These are phyloP conservation scores for Hamigera avellanea DNA, from an alignment of 495 filamentous ascomycete genomes.

Conservation along the genomic window DNA sequence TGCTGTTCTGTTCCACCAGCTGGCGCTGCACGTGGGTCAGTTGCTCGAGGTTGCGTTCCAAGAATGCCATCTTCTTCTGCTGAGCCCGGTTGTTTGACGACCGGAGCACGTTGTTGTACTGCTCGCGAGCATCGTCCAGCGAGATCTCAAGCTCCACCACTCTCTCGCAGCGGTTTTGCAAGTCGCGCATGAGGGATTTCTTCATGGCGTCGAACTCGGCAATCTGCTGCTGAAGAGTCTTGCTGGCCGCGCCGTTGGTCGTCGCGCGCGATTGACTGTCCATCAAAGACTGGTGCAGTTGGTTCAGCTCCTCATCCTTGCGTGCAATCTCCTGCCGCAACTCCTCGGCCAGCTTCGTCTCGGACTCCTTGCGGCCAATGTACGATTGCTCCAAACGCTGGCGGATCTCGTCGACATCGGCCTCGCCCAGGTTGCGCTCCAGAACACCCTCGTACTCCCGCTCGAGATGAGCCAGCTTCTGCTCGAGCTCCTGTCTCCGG, in stretches of 20 bases:
- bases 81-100: slow-evolving; percentile 94
- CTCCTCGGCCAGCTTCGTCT: slow-evolving; percentile 57
- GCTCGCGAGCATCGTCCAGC: slow-evolving; percentile 90
- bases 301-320: slow-evolving; percentile 66
- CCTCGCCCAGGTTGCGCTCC: slow-evolving; percentile 63
- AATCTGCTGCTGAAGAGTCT: slow-evolving; percentile 94
- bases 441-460: slow-evolving; percentile 73
- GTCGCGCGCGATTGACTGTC: slow-evolving; percentile 55
- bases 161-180: slow-evolving; percentile 95
- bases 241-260: slow-evolving; percentile 62
- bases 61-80: slow-evolving; percentile 99
- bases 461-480: slow-evolving; percentile 57
- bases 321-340: slow-evolving; percentile 58
- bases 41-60: slow-evolving; percentile 96
- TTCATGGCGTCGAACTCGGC: slow-evolving; percentile 99
- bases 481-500: slow-evolving; percentile 61
- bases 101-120: slow-evolving; percentile 95
- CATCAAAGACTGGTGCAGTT: slow-evolving; percentile 62
- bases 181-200: slow-evolving; percentile 96
- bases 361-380: slow-evolving; percentile 55
- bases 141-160: slow-evolving; percentile 97
- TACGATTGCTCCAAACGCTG: slow-evolving; percentile 65
- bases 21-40: slow-evolving; percentile 94
- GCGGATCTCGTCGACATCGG: slow-evolving; percentile 77
- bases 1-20: slow-evolving; percentile 92